phyloP scores from a whole-genome alignment of 2,329 filamentous ascomycete genomes.

The Setomelanomma holmii region DNA sequence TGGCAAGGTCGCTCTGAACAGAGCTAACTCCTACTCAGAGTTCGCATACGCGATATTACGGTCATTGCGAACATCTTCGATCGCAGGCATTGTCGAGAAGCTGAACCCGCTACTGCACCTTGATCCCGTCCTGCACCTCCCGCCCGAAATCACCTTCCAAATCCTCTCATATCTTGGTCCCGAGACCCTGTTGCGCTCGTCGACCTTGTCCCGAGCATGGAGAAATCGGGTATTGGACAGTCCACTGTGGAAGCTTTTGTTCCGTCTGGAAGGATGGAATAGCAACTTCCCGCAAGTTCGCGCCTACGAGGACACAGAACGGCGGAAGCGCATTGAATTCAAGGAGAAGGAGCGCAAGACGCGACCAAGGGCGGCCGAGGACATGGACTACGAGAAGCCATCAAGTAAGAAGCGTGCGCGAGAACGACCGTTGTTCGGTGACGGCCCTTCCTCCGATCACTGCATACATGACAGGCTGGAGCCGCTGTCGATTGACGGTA shows the following conservation, averaged over 20 bases:
- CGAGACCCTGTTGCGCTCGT: slow-evolving; percentile 78
- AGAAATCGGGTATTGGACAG: slow-evolving; percentile 80
- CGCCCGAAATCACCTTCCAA: slow-evolving; percentile 88
- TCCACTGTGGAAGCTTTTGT: slow-evolving; percentile 84
- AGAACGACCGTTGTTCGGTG: slow-evolving; percentile 53
- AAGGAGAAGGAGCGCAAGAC: slow-evolving; percentile 54
- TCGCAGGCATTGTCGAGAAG: slow-evolving; percentile 80
- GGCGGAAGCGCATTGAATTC: slow-evolving; percentile 47
- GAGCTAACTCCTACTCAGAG: slow-evolving; percentile 59
- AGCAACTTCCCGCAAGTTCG: slow-evolving; percentile 69
- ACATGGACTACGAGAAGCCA: slow-evolving; percentile 58
- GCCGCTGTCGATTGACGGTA: slow-evolving; percentile 25
- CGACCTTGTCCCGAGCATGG: slow-evolving; percentile 82
- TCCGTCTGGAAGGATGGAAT: slow-evolving; percentile 85
- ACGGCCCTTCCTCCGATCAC: slow-evolving; percentile 31
- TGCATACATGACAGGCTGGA: slow-evolving; percentile 29
- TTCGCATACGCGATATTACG: slow-evolving; percentile 80
- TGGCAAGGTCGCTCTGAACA: background rate
- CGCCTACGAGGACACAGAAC: slow-evolving; percentile 67
- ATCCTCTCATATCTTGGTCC: slow-evolving; percentile 88
- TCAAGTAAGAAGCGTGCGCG: slow-evolving; percentile 61
- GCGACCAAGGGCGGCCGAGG: slow-evolving; percentile 53
- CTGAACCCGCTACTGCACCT: slow-evolving; percentile 87
- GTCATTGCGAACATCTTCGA: slow-evolving; percentile 78
- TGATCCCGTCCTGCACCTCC: slow-evolving; percentile 85